Evolutionary conservation across 164 flowering plant species (phyloP).

Genomic region (Chimonanthus salicifolius): DNA sequence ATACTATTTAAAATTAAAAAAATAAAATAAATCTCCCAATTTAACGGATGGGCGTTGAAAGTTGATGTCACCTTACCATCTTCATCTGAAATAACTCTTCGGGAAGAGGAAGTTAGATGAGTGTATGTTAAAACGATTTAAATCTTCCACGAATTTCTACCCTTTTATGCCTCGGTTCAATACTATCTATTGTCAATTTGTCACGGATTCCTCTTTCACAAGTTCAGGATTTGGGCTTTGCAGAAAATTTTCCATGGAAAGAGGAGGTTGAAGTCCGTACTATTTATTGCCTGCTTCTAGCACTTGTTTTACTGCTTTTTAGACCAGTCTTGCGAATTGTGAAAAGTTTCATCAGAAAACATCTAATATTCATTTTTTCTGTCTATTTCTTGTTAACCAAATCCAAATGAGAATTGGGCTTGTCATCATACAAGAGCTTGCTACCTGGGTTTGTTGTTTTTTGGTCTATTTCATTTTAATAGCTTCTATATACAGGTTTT

Average conservation of each 20-base stretch:
- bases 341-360: not conserved
- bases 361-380: not conserved
- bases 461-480: not conserved
- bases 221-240: not conserved
- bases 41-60: no score
- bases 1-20: no score
- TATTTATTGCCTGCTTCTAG: not conserved
- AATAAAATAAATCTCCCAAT: no score
- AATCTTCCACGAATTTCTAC: no score
- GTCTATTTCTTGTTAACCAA: not conserved
- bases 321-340: not conserved
- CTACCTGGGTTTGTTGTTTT: not conserved
- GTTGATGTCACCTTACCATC: no score
- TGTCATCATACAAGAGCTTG: not conserved
- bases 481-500: not conserved
- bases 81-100: no score
- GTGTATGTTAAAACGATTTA: not conserved
- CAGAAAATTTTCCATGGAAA: not conserved
- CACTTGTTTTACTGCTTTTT: no score
- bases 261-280: not conserved
- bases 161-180: no score
- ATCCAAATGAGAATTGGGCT: not conserved
- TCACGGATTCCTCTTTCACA: not conserved
- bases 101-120: not conserved
- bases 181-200: no score